Percentiles rank a stretch among this genome's conserved stretches.
Evolutionary conservation across 2,329 filamentous ascomycete genomes (phyloP).

Genomic region (Gaeumannomyces sp.): DNA sequence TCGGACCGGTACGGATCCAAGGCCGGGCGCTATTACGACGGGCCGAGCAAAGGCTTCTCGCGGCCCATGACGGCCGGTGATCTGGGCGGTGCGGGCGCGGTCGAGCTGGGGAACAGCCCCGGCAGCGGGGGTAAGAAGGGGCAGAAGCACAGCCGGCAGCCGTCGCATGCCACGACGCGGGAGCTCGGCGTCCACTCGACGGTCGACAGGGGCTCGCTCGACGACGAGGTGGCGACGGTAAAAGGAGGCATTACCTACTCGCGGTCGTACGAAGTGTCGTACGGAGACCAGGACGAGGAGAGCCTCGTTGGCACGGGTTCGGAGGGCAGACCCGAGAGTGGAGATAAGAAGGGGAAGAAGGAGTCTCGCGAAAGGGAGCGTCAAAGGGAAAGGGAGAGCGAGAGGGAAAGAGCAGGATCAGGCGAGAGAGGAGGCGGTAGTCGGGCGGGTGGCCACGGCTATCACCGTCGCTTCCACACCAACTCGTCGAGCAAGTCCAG

Average conservation of each 20-base stretch:
- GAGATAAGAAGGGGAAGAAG: background rate
- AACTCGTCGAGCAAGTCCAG: background rate
- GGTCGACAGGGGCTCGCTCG: background rate
- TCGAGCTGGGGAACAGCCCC: background rate
- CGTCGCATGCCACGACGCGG: background rate
- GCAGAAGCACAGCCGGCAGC: background rate
- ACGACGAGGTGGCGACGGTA: slow-evolving; percentile 9
- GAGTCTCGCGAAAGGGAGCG: background rate
- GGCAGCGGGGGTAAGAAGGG: background rate
- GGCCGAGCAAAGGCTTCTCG: background rate
- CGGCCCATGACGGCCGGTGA: background rate
- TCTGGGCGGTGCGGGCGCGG: background rate
- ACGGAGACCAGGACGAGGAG: slow-evolving; percentile 15
- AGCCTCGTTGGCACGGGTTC: slow-evolving; percentile 13
- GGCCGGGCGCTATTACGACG: background rate
- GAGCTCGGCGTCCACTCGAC: background rate
- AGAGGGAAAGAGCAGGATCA: background rate
- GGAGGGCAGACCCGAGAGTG: background rate
- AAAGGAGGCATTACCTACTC: slow-evolving; percentile 14
- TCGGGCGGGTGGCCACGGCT: background rate
- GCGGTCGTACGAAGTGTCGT: slow-evolving; percentile 16
- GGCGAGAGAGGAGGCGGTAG: slow-evolving; percentile 1
- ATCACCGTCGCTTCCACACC: background rate
- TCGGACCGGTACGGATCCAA: slow-evolving; percentile 4
- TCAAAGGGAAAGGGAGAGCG: background rate